These are phyloP conservation scores for Mikania micrantha DNA, from an alignment of 129 eudicot species.

Conservation along the genomic window DNA sequence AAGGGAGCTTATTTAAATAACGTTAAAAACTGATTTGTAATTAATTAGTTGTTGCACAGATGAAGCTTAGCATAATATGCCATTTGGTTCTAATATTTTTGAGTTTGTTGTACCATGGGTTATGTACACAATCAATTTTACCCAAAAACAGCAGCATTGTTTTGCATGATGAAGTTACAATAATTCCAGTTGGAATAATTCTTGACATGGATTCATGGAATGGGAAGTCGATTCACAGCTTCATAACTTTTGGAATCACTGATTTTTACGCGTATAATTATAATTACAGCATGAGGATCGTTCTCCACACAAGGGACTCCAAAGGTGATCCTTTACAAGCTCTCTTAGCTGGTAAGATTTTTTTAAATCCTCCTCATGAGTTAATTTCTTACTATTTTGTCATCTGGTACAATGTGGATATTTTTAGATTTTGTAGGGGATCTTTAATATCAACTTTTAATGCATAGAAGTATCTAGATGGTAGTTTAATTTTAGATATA, in stretches of 20 bases:
- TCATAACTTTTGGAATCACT: neutral
- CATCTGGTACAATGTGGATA: neutral
- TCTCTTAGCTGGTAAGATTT: constrained; percentile 1
- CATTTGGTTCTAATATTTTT: neutral
- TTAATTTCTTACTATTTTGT: neutral
- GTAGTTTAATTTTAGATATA: no score
- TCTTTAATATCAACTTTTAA: no score
- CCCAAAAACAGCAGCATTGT: neutral
- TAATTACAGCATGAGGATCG: neutral
- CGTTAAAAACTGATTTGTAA: neutral
- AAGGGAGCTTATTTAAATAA: neutral
- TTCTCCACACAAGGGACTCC: constrained; percentile 4
- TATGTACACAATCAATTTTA: neutral
- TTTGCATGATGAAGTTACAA: neutral
- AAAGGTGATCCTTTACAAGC: constrained; percentile 11
- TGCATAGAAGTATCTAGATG: no score
- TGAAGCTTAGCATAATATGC: neutral
- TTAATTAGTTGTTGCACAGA: neutral
- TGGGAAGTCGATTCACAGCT: neutral
- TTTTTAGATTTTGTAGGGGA: no score
- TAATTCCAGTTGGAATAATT: constrained; percentile 4
- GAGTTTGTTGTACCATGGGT: neutral
- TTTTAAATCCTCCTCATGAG: neutral
- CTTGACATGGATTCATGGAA: constrained; percentile 10
- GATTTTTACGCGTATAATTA: constrained; percentile 2